Percentiles rank a stretch among this genome's conserved stretches.
Evolutionary conservation across 768 basidiomycete species (phyloP).

Genomic region (Suillus hirtellus): DNA sequence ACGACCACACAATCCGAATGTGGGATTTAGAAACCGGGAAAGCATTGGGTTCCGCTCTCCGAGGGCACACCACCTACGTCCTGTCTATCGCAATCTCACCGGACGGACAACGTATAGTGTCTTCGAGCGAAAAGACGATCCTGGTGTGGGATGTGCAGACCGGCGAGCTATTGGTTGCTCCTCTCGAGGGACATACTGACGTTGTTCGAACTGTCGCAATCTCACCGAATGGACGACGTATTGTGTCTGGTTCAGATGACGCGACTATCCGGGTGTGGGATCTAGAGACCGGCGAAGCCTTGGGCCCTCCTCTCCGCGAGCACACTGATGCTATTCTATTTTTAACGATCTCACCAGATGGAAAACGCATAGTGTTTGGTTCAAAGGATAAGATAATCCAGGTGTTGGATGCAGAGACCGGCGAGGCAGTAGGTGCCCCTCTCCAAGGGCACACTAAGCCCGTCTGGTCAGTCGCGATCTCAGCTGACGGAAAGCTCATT

Average conservation of each 20-base stretch:
- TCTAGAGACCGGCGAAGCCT: constrained; percentile 6
- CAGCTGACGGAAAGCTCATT: not conserved
- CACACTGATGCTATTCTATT: not conserved
- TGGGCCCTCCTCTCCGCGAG: constrained; percentile 7
- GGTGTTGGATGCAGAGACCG: not conserved
- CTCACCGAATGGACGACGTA: constrained; percentile 10
- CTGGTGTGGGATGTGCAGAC: constrained; percentile 31
- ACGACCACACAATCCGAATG: constrained; percentile 31
- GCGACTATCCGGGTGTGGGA: constrained; percentile 5
- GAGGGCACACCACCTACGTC: constrained; percentile 28
- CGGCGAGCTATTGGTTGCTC: constrained; percentile 10
- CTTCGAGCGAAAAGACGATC: constrained; percentile 30
- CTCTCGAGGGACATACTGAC: not conserved
- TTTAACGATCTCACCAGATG: not conserved
- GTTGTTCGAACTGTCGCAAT: not conserved
- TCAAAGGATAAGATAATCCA: constrained; percentile 1
- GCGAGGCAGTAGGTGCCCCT: not conserved
- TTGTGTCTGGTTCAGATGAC: constrained; percentile 6
- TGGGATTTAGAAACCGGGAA: constrained; percentile 27
- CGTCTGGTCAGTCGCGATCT: not conserved
- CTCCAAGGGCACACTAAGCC: not conserved
- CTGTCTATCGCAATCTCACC: constrained; percentile 35
- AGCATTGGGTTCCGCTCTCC: constrained; percentile 25
- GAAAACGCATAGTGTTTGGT: constrained; percentile 4
- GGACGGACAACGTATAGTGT: constrained; percentile 32